Evolutionary conservation across 148 eudicot species (phyloP).

Genomic region (Arbutus unedo): DNA sequence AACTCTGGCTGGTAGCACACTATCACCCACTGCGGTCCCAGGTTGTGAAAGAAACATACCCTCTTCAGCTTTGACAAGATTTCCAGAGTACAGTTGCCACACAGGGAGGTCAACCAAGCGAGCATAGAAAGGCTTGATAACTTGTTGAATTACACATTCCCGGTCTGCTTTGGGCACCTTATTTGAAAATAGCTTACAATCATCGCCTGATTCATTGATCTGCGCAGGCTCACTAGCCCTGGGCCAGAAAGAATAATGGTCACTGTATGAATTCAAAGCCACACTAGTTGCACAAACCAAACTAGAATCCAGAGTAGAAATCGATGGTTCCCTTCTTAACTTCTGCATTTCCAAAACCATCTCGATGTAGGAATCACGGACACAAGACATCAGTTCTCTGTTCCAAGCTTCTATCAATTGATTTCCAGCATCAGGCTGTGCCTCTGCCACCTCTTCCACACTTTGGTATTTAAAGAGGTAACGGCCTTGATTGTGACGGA

Average conservation of each 20-base stretch:
- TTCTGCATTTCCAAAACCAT: conserved; percentile 69
- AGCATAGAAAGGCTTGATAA: conserved; percentile 81
- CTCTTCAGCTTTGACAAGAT: conserved; percentile 80
- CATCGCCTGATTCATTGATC: conserved; percentile 30
- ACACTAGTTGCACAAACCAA: conserved; percentile 37
- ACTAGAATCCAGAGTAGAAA: conserved; percentile 55
- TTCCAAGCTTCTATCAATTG: conserved; percentile 98
- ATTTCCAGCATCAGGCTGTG: conserved; percentile 77
- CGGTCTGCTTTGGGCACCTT: conserved; percentile 62
- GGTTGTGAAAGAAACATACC: conserved; percentile 99
- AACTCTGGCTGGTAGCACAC: conserved; percentile 83
- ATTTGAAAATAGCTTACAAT: conserved; percentile 21
- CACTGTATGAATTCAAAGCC: conserved; percentile 51
- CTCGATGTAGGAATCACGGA: conserved; percentile 88
- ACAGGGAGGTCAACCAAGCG: conserved; percentile 84
- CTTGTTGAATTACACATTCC: conserved; percentile 74
- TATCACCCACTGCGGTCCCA: conserved; percentile 65
- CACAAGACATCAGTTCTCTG: conserved; percentile 88
- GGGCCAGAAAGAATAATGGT: conserved; percentile 87
- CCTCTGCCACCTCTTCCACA: conserved; percentile 29
- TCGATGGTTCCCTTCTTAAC: conserved; percentile 54
- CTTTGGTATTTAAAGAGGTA: conserved; percentile 78
- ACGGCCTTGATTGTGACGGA: conserved; percentile 89
- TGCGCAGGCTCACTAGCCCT: conserved; percentile 45
- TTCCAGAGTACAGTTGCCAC: conserved; percentile 94